Base-by-base conservation (phyloP, 2,329 filamentous ascomycete species). In the Pseudogymnoascus sp. region DNA sequence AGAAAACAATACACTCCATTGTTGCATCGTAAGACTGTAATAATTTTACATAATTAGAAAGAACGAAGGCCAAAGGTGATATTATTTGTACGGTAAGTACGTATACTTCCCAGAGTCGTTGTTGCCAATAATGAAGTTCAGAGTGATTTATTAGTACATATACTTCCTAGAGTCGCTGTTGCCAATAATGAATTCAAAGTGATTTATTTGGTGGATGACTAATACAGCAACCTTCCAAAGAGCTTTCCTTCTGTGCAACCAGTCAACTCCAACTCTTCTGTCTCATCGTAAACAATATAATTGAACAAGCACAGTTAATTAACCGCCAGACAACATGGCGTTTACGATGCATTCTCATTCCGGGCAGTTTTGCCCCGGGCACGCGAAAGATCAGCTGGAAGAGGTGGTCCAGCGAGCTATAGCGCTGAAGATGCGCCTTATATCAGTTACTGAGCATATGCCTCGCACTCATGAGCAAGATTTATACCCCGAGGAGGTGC, bases 341-440 rank as follows among this genome's bases (percentile, higher is more conserved):
- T 96, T 96, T 78, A 95, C 94, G 4, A 95, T 97, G 80, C 94
- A 99, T 77, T 96, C 91, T 72, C 94, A 99, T 78, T 97, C 94
- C 38, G 94, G 94, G 67, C 91, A 99, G 75, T 99, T 99, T 79
- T 99, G 94, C 78, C 87, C 87, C 8, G 85, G 88, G 69, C 94
- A 99, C 78, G 94, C 94, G 60, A 86, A 88, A 73, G 86, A 96
- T 73, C 82, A 85, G 18, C 83, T 99, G 8, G 93, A 97, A 75
- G 87, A 91, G 67, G 84, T 97, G 59, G 80, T 97, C 69, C 83
- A 87, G 71, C 83, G 86, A 11, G 93, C 93, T 67, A 91, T 97
- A 68, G 76, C 81, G 59, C 82, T 88, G 65, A 87, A 89, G 47
- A 94, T 95, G 82, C 84, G 86, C 66, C 89, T 89, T 18, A 92